These are phyloP conservation scores for Pseudogymnoascus sp. DNA, from an alignment of 2,329 filamentous ascomycete species.

Conservation along the genomic window DNA sequence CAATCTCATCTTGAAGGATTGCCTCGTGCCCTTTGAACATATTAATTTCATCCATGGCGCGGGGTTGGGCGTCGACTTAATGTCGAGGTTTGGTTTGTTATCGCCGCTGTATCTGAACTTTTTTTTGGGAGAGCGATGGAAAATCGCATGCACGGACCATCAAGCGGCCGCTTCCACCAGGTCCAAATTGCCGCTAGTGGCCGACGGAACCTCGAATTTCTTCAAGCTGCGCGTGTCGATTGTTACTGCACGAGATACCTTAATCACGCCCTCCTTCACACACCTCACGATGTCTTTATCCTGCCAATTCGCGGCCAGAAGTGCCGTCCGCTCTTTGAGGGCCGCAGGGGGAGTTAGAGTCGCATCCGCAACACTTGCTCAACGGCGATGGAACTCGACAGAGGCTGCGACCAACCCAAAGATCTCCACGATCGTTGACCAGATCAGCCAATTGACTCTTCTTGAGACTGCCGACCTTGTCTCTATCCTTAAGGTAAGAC, in stretches of 20 bases:
- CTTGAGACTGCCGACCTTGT: conserved; percentile 97
- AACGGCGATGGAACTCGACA: conserved; percentile 74
- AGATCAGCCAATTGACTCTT: conserved; percentile 96
- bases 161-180: conserved; percentile 5
- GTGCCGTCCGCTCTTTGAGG: conserved; percentile 56
- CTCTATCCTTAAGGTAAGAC: conserved; percentile 77
- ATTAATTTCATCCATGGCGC: conserved; percentile 48
- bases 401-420: conserved; percentile 75
- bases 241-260: not conserved
- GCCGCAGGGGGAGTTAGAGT: conserved; percentile 39
- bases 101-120: conserved; percentile 11
- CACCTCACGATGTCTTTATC: conserved; percentile 51
- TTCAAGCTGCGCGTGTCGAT: conserved; percentile 11
- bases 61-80: conserved; percentile 14
- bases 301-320: conserved; percentile 56
- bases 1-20: conserved; percentile 47
- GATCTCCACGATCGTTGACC: conserved; percentile 89
- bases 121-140: conserved; percentile 10
- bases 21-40: conserved; percentile 47
- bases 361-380: conserved; percentile 40
- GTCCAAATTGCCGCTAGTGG: conserved; percentile 8
- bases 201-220: conserved; percentile 12
- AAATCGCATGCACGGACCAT: conserved; percentile 7
- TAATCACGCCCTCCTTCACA: conserved; percentile 16
- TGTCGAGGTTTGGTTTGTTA: conserved; percentile 12